Base-by-base conservation (phyloP, 495 filamentous ascomycete species). In the Emericellopsis terricola region DNA sequence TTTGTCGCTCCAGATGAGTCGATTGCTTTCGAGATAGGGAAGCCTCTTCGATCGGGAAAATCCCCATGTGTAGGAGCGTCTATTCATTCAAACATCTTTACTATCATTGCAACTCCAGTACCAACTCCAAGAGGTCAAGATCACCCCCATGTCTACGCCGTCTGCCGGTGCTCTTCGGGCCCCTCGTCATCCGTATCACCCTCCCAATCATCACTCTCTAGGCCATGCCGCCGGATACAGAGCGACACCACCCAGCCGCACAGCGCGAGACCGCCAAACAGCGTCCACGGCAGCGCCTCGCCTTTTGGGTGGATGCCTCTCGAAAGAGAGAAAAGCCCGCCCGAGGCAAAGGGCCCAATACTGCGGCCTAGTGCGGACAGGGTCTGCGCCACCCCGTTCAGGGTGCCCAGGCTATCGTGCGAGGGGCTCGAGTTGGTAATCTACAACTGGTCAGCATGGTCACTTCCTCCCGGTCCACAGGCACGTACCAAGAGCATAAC, bases 341-440 rank as follows among this genome's bases (percentile, higher is more conserved):
- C 89, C 0, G 81, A 82, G 3, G 94, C 55, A 49, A 96, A 85
- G 0, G 89, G 89, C 0, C 89, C 91, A 1, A 81, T 65, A 19
- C 87, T 82, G 31, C 89, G 72, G 15, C 89, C 89, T 1, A 80
- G 87, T 0, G 91, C 89, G 6, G 83, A 89, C 2, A 97, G 70
- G 0, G 84, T 91, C 53, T 97, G 89, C 3, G 89, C 89, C 14
- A 97, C 73, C 19, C 89, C 89, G 41, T 96, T 94, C 19, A 97
- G 59, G 1, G 80, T 86, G 8, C 89, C 89, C 0, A 97, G 65
- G 3, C 83, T 83, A 14, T 77, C 75, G 49, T 92, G 69, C 21
- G 84, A 81, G 0, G 81, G 83, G 2, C 82, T 81, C 2, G 81
- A 84, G 46, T 97, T 97, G 16, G 87, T 97, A 43, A 97, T 78